A percentile compares a stretch with the other conserved stretches of the same genome.
Conservation (phyloP, 306 rosid genomes). For the Ammopiptanthus mongolicus region DNA sequence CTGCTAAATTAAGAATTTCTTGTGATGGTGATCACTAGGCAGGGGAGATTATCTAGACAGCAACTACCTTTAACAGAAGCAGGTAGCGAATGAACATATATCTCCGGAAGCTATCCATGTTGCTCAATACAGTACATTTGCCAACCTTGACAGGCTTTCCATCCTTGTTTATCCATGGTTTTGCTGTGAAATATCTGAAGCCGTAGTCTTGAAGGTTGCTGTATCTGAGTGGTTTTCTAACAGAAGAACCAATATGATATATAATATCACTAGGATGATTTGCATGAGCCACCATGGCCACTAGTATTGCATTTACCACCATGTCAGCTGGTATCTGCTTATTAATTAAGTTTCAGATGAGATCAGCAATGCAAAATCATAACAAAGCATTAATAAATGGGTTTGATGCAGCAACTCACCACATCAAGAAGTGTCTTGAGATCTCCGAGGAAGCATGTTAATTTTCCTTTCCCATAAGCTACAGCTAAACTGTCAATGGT, state of each 20-base stretch:
- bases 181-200: conserved; percentile 50
- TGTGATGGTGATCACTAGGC: not conserved
- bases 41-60: not conserved
- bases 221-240: conserved; percentile 42
- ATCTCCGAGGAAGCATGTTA: conserved; percentile 62
- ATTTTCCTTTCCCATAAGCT: conserved; percentile 80
- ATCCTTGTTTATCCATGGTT: conserved; percentile 74
- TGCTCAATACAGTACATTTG: conserved; percentile 28
- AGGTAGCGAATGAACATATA: conserved; percentile 74
- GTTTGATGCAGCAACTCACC: conserved; percentile 34
- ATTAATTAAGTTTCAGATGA: not conserved
- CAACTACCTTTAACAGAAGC: conserved; percentile 55
- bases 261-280: conserved; percentile 27
- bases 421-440: conserved; percentile 36
- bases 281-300: conserved; percentile 57
- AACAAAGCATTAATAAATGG: not conserved
- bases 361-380: not conserved
- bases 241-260: conserved; percentile 71
- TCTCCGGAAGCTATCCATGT: conserved; percentile 73
- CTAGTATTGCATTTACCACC: conserved; percentile 82
- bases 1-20: no score
- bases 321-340: conserved; percentile 84
- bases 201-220: conserved; percentile 37
- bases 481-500: conserved; percentile 76
- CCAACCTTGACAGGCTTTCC: conserved; percentile 71